Conservation (phyloP, 2,329 filamentous ascomycete genomes). For the Graphilbum ipis-grandicollis region DNA sequence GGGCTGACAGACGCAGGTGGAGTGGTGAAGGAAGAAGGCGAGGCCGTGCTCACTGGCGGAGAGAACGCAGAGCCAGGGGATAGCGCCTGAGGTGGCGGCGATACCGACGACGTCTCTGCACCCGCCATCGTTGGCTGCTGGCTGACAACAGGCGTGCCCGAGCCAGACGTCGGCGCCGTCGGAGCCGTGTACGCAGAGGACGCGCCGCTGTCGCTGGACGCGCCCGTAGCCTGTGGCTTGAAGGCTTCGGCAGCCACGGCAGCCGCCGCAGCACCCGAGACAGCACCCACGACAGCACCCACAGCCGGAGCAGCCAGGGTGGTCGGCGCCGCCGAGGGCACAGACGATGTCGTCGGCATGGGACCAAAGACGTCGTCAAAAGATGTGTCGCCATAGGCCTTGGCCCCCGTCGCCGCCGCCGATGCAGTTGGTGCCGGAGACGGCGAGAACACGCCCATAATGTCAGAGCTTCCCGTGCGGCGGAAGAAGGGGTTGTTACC, state of each 20-base stretch:
- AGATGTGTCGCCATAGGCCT: conserved; percentile 41
- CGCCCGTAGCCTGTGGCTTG: conserved; percentile 40
- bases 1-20: too few relatives aligned
- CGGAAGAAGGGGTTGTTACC: conserved; percentile 94
- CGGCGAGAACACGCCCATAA: conserved; percentile 35
- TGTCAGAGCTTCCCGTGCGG: conserved; percentile 42
- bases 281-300: conserved; percentile 15
- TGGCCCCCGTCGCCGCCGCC: too few relatives aligned
- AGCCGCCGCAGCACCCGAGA: neutral
- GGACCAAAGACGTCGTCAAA: conserved; percentile 82
- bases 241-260: conserved; percentile 29
- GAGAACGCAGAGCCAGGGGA: too few relatives aligned
- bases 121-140: conserved; percentile 39
- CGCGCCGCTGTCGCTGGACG: conserved; percentile 32
- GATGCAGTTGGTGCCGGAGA: conserved; percentile 12
- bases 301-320: neutral
- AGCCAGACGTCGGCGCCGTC: conserved; percentile 35
- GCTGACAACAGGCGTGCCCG: conserved; percentile 37
- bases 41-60: too few relatives aligned
- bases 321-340: conserved; percentile 4
- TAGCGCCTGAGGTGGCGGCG: neutral
- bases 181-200: conserved; percentile 39
- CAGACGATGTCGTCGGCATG: conserved; percentile 21
- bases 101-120: conserved; percentile 22
- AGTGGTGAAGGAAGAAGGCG: too few relatives aligned